Conservation (phyloP, 108 stramenopile species). For the Halocafeteria seosinensis region DNA sequence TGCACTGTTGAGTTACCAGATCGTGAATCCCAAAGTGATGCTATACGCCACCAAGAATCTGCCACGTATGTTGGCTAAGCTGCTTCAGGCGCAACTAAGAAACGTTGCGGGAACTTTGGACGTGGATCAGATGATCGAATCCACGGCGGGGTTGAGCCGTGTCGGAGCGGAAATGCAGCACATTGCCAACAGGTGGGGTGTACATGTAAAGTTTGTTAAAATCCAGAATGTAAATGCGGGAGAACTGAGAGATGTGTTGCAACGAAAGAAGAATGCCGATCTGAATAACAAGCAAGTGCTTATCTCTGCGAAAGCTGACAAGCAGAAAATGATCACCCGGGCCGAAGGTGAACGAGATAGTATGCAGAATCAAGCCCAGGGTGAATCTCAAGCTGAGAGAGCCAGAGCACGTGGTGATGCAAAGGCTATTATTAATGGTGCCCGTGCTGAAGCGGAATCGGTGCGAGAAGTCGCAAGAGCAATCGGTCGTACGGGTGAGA, state of each 20-base stretch:
- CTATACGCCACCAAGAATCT: not conserved
- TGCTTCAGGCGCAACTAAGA: not conserved
- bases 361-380: not conserved
- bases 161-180: not conserved
- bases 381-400: not conserved
- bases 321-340: not conserved
- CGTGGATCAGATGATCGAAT: not conserved
- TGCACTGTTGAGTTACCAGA: not conserved
- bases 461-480: not conserved
- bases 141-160: not conserved
- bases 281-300: not conserved
- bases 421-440: not conserved
- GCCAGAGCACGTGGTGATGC: not conserved
- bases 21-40: not conserved
- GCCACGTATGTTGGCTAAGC: not conserved
- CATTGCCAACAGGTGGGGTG: conserved; percentile 1
- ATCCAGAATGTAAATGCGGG: not conserved
- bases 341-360: not conserved
- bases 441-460: not conserved
- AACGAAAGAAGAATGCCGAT: not conserved
- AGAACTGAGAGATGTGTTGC: not conserved
- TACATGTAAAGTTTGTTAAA: not conserved
- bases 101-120: not conserved
- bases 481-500: not conserved
- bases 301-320: not conserved